Percentiles rank a stretch among this genome's conserved stretches.
phyloP scores from a whole-genome alignment of 2,329 filamentous ascomycete species.

The Emergomyces orientalis region DNA sequence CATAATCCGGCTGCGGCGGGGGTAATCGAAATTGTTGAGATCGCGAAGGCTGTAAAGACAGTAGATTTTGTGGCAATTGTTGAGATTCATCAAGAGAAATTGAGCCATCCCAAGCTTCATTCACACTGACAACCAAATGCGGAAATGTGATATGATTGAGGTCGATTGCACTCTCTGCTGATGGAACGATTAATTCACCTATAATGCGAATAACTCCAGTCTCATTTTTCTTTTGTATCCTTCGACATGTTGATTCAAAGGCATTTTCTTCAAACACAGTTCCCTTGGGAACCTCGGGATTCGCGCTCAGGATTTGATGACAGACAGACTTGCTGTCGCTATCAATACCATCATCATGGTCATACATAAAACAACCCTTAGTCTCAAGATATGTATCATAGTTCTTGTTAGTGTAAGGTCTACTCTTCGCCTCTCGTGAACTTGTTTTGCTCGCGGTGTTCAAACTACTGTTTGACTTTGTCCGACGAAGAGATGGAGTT shows the following conservation, averaged over 20 bases:
- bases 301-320: neutral
- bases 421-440: neutral
- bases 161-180: neutral
- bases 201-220: neutral
- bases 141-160: neutral
- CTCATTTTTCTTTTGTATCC: neutral
- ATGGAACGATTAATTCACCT: no score
- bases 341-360: neutral
- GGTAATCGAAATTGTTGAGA: neutral
- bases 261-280: neutral
- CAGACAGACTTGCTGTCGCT: neutral
- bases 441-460: neutral
- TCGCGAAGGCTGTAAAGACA: no score
- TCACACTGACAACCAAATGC: neutral
- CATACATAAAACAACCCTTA: slow-evolving; percentile 2
- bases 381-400: slow-evolving; percentile 4
- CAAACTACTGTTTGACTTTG: neutral
- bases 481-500: neutral
- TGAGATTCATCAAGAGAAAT: neutral
- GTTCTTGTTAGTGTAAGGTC: neutral
- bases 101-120: neutral
- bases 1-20: neutral
- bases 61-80: neutral
- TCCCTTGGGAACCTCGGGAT: neutral
- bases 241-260: neutral